A percentile compares a stretch with the other conserved stretches of the same genome.
Conservation (phyloP, 768 basidiomycete species). For the Rhodotorula toruloides region DNA sequence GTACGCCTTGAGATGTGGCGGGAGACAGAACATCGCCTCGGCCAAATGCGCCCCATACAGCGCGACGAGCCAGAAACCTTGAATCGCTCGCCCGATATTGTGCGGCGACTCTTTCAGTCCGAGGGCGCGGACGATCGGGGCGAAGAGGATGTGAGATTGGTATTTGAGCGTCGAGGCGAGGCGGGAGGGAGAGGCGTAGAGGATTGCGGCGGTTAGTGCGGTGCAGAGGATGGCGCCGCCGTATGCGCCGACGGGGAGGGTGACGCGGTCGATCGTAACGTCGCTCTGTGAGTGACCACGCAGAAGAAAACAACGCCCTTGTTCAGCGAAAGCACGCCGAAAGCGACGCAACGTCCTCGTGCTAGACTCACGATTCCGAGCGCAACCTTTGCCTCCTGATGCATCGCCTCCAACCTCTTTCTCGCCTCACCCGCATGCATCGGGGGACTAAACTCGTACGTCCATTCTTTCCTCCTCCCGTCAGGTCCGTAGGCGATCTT, state of each 20-base stretch:
- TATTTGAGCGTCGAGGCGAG: neutral
- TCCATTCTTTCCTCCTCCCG: neutral
- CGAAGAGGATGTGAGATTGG: neutral
- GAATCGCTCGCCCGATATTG: neutral
- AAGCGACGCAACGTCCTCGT: too few relatives aligned
- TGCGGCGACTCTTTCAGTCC: neutral
- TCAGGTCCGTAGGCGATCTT: constrained; percentile 3
- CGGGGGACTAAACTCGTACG: constrained; percentile 10
- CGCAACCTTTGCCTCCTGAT: constrained; percentile 5
- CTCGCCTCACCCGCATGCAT: constrained; percentile 23
- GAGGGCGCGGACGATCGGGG: neutral
- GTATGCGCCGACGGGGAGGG: neutral
- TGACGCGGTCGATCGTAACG: neutral
- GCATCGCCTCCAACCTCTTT: constrained; percentile 21
- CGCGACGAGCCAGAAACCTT: neutral
- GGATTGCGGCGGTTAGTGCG: neutral
- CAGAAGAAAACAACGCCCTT: too few relatives aligned
- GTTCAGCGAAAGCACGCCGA: too few relatives aligned
- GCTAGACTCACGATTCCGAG: constrained; percentile 17
- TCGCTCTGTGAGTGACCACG: neutral
- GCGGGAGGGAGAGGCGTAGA: neutral
- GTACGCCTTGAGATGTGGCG: neutral
- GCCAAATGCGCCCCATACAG: neutral
- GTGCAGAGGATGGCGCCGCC: neutral
- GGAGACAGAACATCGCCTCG: neutral